These are phyloP conservation scores for Lactarius tabidus DNA, from an alignment of 768 basidiomycete species.

Conservation along the genomic window DNA sequence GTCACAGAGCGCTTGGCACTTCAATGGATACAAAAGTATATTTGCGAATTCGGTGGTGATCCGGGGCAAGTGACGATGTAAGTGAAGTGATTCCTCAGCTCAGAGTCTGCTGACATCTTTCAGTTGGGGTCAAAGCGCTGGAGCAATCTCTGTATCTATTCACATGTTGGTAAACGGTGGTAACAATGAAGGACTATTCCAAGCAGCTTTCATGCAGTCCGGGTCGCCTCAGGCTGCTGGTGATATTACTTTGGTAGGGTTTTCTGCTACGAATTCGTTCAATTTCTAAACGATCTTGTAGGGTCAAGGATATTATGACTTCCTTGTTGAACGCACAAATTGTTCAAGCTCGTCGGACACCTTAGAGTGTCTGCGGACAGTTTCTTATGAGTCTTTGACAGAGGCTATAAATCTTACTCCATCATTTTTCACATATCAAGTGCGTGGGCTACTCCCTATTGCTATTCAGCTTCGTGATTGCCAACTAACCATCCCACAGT, in stretches of 20 bases:
- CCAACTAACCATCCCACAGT: no score
- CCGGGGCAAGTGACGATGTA: slow-evolving; percentile 54
- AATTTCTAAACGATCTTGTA: neutral
- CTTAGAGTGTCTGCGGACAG: no score
- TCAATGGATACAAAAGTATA: slow-evolving; percentile 64
- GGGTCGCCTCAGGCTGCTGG: slow-evolving; percentile 35
- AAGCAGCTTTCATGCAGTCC: slow-evolving; percentile 42
- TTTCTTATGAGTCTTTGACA: no score
- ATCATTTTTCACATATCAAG: no score
- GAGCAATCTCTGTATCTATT: slow-evolving; percentile 43
- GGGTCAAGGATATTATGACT: slow-evolving; percentile 40
- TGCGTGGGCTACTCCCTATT: no score
- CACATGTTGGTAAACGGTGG: slow-evolving; percentile 44
- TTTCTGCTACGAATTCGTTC: slow-evolving; percentile 29
- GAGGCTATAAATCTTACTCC: no score
- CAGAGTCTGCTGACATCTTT: neutral
- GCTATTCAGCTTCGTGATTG: no score
- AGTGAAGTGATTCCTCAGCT: slow-evolving; percentile 24
- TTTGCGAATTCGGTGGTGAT: slow-evolving; percentile 60
- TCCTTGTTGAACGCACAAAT: slow-evolving; percentile 30
- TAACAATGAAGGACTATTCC: slow-evolving; percentile 37
- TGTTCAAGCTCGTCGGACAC: no score
- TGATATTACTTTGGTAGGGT: slow-evolving; percentile 30
- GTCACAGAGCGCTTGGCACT: slow-evolving; percentile 51
- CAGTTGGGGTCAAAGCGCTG: slow-evolving; percentile 51